These are phyloP conservation scores for Tetracladium setigerum DNA, from an alignment of 495 filamentous ascomycete genomes.

Conservation along the genomic window DNA sequence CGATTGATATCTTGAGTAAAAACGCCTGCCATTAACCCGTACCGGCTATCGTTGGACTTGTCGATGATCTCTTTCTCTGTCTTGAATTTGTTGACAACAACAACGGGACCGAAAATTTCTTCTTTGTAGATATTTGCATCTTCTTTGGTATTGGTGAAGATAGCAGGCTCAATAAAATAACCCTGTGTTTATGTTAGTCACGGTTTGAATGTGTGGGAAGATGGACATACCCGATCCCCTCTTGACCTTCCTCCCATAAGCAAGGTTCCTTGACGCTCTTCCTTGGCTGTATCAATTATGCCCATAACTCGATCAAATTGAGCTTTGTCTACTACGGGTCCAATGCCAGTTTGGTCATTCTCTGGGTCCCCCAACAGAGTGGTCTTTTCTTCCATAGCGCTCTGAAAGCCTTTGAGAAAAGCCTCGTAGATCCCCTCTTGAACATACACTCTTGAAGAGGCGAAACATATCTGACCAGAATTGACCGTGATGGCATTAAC, in stretches of 20 bases:
- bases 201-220: background rate
- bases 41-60: conserved; percentile 41
- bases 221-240: conserved; percentile 36
- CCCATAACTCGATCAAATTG: conserved; percentile 54
- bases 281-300: conserved; percentile 53
- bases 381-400: conserved; percentile 21
- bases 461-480: conserved; percentile 48
- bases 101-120: conserved; percentile 49
- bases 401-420: conserved; percentile 31
- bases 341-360: conserved; percentile 47
- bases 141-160: conserved; percentile 36
- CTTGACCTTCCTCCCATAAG: conserved; percentile 47
- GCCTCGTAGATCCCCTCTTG: conserved; percentile 47
- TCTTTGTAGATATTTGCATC: conserved; percentile 37
- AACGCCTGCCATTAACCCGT: conserved; percentile 38
- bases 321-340: conserved; percentile 58
- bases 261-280: conserved; percentile 52
- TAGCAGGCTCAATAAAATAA: conserved; percentile 38
- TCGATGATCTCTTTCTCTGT: conserved; percentile 44
- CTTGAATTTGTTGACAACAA: conserved; percentile 41
- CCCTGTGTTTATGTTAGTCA: conserved; percentile 18
- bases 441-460: conserved; percentile 43
- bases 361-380: conserved; percentile 51
- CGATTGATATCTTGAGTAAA: conserved; percentile 45
- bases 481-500: conserved; percentile 38